Evolutionary conservation across 768 basidiomycete species (phyloP), one percentile per base, ranked within the genome.

Genomic region (Amanita muscaria): DNA sequence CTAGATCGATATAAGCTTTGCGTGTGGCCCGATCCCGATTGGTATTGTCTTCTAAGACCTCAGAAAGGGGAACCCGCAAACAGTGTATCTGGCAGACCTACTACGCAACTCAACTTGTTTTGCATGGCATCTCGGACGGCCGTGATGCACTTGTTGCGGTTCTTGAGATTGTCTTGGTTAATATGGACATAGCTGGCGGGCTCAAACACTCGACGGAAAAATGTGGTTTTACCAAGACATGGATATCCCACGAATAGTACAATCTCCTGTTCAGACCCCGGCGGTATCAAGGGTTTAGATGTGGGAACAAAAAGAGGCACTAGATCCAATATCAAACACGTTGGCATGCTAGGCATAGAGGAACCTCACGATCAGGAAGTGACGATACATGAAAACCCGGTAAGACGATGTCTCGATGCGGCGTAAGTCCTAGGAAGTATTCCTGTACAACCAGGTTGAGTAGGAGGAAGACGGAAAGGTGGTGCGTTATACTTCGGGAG

Each of bases 81-180:
- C 27, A 47, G 14, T 11, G 23, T 21, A 18, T n/a, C 4, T 6
- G n/a, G 59, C 76, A 50, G 49, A 83, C 88, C 91, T 34, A 97
- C 70, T 10, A 92, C 85, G 53, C 83, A 84, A 43, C 80, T 81
- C 56, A 74, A 68, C 2, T 77, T 77, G 1, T 63, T 66, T 19
- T 59, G 55, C 24, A 92, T 54, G 0, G 72, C 69, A 18, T 73
- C 72, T 40, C 76, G 69, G 1, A 80, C 77, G 2, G 71, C 74
- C 52, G 72, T 79, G 39, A 92, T 50, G 53, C 93, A 96, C 53
- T 80, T 88, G 8, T 76, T 65, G 34, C 86, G 72, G n/a, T 79
- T 80, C 40, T 77, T 76, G 11, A 97, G 62, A 2, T 66, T 78
- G 57, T 94, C 90, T 62, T 94, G 91, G 56, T 94, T 94, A 49